Evolutionary conservation across 305 asterid species (phyloP), one percentile per base, ranked within the genome.

Genomic region (Solanum chacoense): DNA sequence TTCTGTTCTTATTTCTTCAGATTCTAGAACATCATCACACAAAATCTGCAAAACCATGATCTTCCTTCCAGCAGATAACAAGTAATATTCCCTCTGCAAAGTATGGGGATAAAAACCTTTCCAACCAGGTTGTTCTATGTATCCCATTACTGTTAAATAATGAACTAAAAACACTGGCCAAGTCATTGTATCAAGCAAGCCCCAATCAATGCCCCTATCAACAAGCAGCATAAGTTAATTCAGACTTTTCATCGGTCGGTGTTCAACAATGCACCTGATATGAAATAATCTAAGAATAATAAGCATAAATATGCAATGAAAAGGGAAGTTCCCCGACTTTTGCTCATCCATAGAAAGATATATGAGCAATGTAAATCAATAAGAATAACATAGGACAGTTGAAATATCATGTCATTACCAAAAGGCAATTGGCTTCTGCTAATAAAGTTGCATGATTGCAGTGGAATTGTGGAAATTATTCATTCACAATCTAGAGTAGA

Each of bases 101-200:
- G 94, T 87, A 91, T 96, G 98, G 78, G 87, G 76, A 94, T 91
- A 93, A 90, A 98, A 93, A 67, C 89, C 94, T 90, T 93, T 94
- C 99, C 96, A 94, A 88, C 93, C 97, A 73, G 92, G 93, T 87
- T 93, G 95, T 71, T 88, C 90, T 87, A 89, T 88, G 84, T 94
- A 89, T 92, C 95, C 92, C 95, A 93, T 93, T 34, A 92, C 91
- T 90, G 92, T 92, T 77, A 96, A 92, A 94, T 98, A 98, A 79
- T 96, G 94, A 88, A 93, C 94, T 92, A 96, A 88, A 91, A 91
- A 96, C 45, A 95, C 90, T 40, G 99, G 98, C 99, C 99, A 98
- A 87, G 99, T 98, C 91, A 96, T 38, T 40, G 96, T 73, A 92
- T 98, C 99, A 45, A 98, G 96, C 96, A 98, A 94, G 90, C 93